Evolutionary conservation across 2,329 filamentous ascomycete genomes (phyloP).

Genomic region (Pseudopyrenochaeta lycopersici): DNA sequence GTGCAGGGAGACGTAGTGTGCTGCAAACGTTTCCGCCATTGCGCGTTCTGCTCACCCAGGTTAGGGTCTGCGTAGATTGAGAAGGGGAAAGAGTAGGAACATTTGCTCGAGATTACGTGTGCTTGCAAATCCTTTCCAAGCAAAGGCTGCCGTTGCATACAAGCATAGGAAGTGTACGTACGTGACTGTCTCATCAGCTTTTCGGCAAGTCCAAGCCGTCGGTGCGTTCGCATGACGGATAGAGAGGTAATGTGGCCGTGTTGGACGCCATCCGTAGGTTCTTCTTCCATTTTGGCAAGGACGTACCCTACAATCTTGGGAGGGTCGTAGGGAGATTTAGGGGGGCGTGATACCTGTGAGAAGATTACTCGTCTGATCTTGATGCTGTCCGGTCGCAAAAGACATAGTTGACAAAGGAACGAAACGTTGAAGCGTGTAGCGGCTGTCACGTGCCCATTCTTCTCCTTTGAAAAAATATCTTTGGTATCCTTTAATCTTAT

Average conservation of each 20-base stretch:
- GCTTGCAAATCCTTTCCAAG: too few species aligned
- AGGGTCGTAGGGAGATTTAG: slow-evolving; percentile 82
- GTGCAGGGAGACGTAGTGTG: slow-evolving; percentile 93
- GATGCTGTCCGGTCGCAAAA: neutral
- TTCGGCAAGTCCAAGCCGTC: slow-evolving; percentile 90
- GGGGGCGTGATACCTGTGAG: slow-evolving; percentile 73
- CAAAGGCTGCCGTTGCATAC: neutral
- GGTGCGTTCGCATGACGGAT: slow-evolving; percentile 95
- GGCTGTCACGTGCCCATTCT: too few species aligned
- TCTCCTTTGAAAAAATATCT: too few species aligned
- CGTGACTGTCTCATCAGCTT: slow-evolving; percentile 97
- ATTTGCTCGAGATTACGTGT: too few species aligned
- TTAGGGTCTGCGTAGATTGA: neutral
- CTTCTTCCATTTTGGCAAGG: slow-evolving; percentile 99
- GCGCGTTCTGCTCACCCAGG: slow-evolving; percentile 73
- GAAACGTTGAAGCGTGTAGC: too few species aligned
- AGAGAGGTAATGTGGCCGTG: slow-evolving; percentile 97
- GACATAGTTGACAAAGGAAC: neutral
- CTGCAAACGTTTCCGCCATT: slow-evolving; percentile 94
- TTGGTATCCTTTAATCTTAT: too few species aligned
- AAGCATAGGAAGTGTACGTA: slow-evolving; percentile 46
- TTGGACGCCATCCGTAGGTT: slow-evolving; percentile 86
- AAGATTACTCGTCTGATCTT: neutral
- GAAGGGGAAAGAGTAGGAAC: neutral
- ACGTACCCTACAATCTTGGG: slow-evolving; percentile 99